Base-by-base conservation (phyloP, 495 filamentous ascomycete species). In the Hyaloscypha bicolor region DNA sequence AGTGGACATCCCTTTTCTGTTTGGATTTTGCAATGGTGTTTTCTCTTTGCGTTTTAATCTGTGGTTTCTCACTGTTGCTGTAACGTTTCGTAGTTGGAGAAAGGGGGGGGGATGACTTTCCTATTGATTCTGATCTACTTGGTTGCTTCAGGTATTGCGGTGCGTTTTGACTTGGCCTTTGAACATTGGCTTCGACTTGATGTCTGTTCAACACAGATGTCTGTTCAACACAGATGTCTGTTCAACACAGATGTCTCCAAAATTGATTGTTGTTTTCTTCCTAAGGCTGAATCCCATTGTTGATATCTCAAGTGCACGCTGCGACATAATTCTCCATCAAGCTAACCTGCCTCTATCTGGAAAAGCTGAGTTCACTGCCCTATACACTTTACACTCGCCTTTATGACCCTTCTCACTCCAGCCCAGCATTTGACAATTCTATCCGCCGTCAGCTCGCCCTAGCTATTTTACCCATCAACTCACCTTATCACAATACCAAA, bases 401-500 rank as follows among this genome's bases (percentile, higher is more conserved):
- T 72, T 72, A 39, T 72, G 71, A 30, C 71, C 71, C 25, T 60
- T 63, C 51, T 68, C 60, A 48, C 9, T 68, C 71, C 71, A 72
- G 2, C 64, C 71, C 57, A 55, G 59, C 2, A 37, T 35, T 52
- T 72, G 71, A 58, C 71, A 72, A 0, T 64, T 55, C 71, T 70
- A 53, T 9, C 6, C 19, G 2, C 16, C 21, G 48, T 62, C 42
- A 63, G 57, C 55, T 60, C 29, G 9, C 19, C 2, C 22, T 25
- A 25, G 25, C 25, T 25, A 31, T 56, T 19, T 21, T 19, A 12
- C 60, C 45, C n/a, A 61, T 21, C 6, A 59, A 62, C 70, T 51
- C 64, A 72, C 71, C 57, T 70, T 72, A 29, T 63, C 53, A 60
- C 71, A 72, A 66, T 72, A 72, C 67, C 67, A 69, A 2, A 72